Conservation (phyloP, 176 grass and related monocot genomes). For the Oryza nivara region DNA sequence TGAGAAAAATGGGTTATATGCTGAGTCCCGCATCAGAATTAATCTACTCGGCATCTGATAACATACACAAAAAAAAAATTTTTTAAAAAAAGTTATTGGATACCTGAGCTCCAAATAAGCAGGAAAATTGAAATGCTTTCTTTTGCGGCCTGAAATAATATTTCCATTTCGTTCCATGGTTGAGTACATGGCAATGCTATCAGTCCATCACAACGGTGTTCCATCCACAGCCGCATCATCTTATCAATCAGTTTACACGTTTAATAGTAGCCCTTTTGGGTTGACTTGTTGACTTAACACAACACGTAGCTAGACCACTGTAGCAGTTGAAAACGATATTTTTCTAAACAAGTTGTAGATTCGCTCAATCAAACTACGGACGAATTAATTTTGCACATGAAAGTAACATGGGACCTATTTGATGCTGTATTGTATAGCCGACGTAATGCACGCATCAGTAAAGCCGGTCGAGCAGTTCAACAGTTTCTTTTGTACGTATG, state of each 20-base stretch:
- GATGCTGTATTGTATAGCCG: constrained; percentile 9
- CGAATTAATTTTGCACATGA: background rate
- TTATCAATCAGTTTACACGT: background rate
- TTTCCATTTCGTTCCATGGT: background rate
- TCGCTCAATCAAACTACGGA: background rate
- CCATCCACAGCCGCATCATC: background rate
- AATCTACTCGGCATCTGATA: background rate
- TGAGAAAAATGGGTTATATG: background rate
- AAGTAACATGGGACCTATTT: background rate
- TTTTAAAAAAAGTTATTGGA: background rate
- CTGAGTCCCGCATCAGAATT: background rate
- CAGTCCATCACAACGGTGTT: background rate
- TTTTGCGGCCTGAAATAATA: background rate
- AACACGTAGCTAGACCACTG: background rate
- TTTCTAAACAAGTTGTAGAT: background rate
- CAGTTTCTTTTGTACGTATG: background rate
- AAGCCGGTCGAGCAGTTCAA: background rate
- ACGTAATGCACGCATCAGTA: background rate
- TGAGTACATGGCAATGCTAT: background rate
- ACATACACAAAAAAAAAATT: background rate
- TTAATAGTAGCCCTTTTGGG: background rate
- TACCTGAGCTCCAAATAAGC: background rate
- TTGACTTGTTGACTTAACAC: constrained; percentile 23
- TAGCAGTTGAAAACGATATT: constrained; percentile 11
- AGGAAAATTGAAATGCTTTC: background rate